Base-by-base conservation (phyloP, 2,329 filamentous ascomycete genomes). In the Metarhizium album region DNA sequence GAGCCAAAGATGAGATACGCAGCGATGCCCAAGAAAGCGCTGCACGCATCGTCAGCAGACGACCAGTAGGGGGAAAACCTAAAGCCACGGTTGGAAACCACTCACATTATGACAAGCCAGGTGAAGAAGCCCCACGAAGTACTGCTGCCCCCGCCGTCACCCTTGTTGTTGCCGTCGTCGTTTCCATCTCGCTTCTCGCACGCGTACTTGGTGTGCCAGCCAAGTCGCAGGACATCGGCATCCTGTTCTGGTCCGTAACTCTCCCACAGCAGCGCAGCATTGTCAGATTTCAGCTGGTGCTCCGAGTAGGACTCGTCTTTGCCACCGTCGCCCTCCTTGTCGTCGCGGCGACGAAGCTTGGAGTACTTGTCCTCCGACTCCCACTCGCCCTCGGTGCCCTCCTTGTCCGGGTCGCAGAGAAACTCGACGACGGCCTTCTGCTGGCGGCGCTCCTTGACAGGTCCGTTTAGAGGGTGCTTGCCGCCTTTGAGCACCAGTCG, bases 1-100 rank as follows among this genome's bases (percentile, higher is more conserved):
- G 90, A 95, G 57, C 91, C 90, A 64, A 97, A 97, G 66, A 97
- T 95, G 57, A 98, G 83, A 71, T 97, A 98, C 23, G 90, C 74
- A 2, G 93, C 89, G 40, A 83, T 85, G 45, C 80, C 80, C 55
- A 97, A 77, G 78, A 98, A 98, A 53, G 85, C 71, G 59, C 90
- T 95, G 57, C 20, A 31, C 3, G 16, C 49, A 27, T 11, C 4
- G 46, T 53, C 24, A 52, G 52, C 49, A 51, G 27, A 29, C 9
- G 9, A n/a, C n/a, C n/a, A n/a, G 27, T 9, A 29, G 7, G 11
- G 7, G 4, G 13, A 22, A 22, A 29, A 20, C 14, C 4, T 31
- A 8, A 14, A 14, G 13, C 24, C 35, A 24, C 22, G 4, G 23
- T 18, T 9, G 29, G 11, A 18, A 43, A 14, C 4, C 56, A 76